Conservation (phyloP, 2,329 filamentous ascomycete species). For the Grosmannia serpens region DNA sequence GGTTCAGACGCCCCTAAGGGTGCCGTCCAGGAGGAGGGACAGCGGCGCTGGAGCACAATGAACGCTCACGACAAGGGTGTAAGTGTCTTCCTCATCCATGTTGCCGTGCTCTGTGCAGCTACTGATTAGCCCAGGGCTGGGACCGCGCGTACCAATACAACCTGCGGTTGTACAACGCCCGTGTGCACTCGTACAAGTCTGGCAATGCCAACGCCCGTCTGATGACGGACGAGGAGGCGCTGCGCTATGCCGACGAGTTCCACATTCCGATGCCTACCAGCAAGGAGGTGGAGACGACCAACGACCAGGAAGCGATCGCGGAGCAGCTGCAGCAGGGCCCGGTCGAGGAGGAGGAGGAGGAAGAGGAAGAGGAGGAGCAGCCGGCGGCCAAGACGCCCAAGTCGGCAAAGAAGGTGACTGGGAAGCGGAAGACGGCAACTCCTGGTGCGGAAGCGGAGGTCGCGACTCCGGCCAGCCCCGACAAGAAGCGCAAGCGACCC, state of each 20-base stretch:
- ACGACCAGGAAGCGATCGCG: conserved; percentile 45
- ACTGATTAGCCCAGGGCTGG: conserved; percentile 33
- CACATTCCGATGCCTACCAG: conserved; percentile 41
- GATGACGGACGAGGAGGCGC: conserved; percentile 50
- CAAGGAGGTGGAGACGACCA: conserved; percentile 30
- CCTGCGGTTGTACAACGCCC: conserved; percentile 52
- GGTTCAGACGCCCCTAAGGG: conserved; percentile 68
- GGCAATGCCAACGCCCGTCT: conserved; percentile 46
- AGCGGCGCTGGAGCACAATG: conserved; percentile 76
- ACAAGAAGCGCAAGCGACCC: conserved; percentile 51
- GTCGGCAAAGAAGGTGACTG: conserved; percentile 33
- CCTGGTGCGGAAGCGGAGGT: conserved; percentile 32
- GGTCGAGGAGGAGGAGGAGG: conserved; percentile 29
- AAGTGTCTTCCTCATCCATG: conserved; percentile 12
- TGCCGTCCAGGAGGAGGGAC: conserved; percentile 79
- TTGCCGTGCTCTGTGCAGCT: neutral
- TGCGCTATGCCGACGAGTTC: conserved; percentile 47
- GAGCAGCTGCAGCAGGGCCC: conserved; percentile 43
- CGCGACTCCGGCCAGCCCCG: conserved; percentile 37
- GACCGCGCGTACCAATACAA: conserved; percentile 58
- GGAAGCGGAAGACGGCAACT: conserved; percentile 45
- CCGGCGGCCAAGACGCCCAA: conserved; percentile 46
- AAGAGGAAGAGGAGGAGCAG: conserved; percentile 33
- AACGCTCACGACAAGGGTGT: conserved; percentile 56
- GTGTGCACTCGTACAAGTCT: conserved; percentile 52